A percentile compares a stretch with the other conserved stretches of the same genome.
These are phyloP conservation scores for Schizosaccharomyces versatilis DNA, from an alignment of 1,139 yeast species.

Conservation along the genomic window DNA sequence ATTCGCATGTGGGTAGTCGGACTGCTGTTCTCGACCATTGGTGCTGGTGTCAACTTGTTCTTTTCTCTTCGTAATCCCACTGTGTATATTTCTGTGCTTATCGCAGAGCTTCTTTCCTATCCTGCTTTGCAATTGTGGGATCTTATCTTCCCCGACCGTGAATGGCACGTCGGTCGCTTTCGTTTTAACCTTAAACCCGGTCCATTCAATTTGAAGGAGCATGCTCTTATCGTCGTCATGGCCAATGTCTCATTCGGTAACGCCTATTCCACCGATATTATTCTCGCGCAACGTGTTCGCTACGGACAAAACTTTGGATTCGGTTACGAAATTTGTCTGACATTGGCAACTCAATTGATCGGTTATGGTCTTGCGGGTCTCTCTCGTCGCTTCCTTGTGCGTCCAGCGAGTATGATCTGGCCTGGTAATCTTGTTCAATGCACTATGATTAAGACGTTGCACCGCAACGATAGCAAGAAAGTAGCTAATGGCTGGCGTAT, in stretches of 20 bases:
- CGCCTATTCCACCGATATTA: conserved; percentile 35
- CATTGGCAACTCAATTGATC: conserved; percentile 27
- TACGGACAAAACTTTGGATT: conserved; percentile 9
- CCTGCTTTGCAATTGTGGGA: conserved; percentile 26
- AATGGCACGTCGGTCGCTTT: conserved; percentile 12
- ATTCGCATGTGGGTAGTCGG: conserved; percentile 10
- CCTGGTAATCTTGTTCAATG: conserved; percentile 20
- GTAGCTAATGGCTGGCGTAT: conserved; percentile 12
- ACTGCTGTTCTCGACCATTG: conserved; percentile 30
- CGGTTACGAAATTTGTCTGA: conserved; percentile 7
- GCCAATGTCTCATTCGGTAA: conserved; percentile 25
- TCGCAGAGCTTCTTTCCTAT: conserved; percentile 27
- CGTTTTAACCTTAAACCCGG: conserved; percentile 27
- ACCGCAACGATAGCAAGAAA: not conserved
- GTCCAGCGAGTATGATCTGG: conserved; percentile 45
- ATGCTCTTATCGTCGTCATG: conserved; percentile 39
- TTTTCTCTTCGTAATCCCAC: conserved; percentile 37
- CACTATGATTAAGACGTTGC: conserved; percentile 9
- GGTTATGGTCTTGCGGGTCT: conserved; percentile 49
- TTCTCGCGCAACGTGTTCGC: conserved; percentile 33
- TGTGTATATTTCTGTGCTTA: conserved; percentile 31
- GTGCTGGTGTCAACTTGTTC: conserved; percentile 36
- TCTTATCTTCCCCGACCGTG: conserved; percentile 28
- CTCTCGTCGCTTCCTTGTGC: conserved; percentile 33
- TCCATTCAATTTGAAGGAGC: conserved; percentile 47